Conservation (phyloP, 2,329 filamentous ascomycete species). For the Botrytis cinerea region DNA sequence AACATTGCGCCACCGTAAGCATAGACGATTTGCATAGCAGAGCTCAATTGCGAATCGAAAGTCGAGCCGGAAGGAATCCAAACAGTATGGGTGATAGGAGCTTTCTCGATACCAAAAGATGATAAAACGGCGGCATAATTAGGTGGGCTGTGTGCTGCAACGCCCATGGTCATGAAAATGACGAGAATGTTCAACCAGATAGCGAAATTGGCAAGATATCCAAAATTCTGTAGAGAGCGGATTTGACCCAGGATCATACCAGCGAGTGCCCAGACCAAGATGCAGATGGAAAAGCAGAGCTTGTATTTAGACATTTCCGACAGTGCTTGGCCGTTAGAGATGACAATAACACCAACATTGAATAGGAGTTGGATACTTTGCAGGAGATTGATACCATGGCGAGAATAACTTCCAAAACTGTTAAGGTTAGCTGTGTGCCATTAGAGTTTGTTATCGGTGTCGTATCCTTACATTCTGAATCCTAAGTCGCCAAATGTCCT, state of each 20-base stretch:
- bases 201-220: constrained; percentile 56
- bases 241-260: constrained; percentile 58
- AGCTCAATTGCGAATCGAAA: constrained; percentile 50
- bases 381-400: constrained; percentile 50
- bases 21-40: constrained; percentile 54
- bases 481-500: constrained; percentile 41
- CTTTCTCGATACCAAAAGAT: constrained; percentile 34
- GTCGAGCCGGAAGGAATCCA: constrained; percentile 46
- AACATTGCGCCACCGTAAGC: constrained; percentile 56
- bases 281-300: constrained; percentile 57
- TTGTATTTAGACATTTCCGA: constrained; percentile 51
- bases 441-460: background rate
- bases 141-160: constrained; percentile 50
- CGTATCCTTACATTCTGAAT: constrained; percentile 43
- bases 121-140: constrained; percentile 45
- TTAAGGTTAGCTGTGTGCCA: background rate
- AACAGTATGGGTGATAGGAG: constrained; percentile 43
- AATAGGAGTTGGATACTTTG: constrained; percentile 52
- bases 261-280: constrained; percentile 50
- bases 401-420: constrained; percentile 46
- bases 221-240: constrained; percentile 55
- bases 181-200: constrained; percentile 59
- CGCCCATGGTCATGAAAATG: constrained; percentile 56
- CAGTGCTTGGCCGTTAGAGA: constrained; percentile 55
- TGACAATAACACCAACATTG: constrained; percentile 53